These are phyloP conservation scores for Chamaenerion angustifolium DNA, from an alignment of 345 rosid genomes.

Conservation along the genomic window DNA sequence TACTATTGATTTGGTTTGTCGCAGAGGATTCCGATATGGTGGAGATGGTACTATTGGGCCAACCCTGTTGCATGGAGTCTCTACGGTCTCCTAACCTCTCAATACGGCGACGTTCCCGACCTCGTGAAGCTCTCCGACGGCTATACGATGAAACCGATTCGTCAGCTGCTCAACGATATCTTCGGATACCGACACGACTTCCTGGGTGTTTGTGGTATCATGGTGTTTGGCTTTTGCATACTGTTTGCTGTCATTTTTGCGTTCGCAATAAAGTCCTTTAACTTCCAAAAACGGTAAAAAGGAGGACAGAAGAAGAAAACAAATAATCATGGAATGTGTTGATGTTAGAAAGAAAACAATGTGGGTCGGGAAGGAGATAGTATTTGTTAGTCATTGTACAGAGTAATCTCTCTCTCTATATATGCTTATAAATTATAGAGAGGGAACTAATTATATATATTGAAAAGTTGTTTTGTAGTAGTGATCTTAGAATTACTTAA, in stretches of 20 bases:
- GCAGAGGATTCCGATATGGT: conserved; percentile 40
- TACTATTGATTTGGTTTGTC: conserved; percentile 12
- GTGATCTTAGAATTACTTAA: no score
- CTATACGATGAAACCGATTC: conserved; percentile 9
- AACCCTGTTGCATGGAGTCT: conserved; percentile 30
- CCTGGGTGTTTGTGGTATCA: conserved; percentile 21
- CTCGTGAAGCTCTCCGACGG: conserved; percentile 4
- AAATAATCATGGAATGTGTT: no score
- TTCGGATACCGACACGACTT: conserved; percentile 23
- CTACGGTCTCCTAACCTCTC: conserved; percentile 27
- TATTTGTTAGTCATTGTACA: no score
- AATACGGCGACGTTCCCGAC: conserved; percentile 21
- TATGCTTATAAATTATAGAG: no score
- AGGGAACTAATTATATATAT: no score
- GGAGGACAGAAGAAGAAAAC: no score
- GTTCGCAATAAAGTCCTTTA: conserved; percentile 15
- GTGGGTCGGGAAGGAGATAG: no score
- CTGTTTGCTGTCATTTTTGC: conserved; percentile 22
- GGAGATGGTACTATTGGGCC: conserved; percentile 41
- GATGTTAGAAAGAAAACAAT: no score
- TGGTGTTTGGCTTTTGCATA: conserved; percentile 8
- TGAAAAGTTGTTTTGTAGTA: no score
- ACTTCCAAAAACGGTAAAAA: conserved; percentile 26
- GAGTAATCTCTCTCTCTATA: no score
- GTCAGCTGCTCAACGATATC: conserved; percentile 12